Conservation (phyloP, 495 filamentous ascomycete species). For the Emericellopsis terricola region DNA sequence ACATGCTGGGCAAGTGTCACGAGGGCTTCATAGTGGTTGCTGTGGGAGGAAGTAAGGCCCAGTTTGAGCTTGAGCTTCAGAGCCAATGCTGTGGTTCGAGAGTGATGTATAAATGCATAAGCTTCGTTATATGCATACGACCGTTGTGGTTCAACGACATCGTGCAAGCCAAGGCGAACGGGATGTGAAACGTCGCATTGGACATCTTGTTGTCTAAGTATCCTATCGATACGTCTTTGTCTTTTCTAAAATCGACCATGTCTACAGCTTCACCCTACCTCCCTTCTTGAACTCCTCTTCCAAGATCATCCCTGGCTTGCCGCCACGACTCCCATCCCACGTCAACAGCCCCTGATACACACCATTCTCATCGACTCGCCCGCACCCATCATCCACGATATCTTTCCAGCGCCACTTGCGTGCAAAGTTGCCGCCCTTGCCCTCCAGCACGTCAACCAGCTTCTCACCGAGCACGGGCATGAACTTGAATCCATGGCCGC, state of each 20-base stretch:
- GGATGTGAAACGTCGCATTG: too few relatives aligned
- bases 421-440: constrained; percentile 35
- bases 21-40: background rate
- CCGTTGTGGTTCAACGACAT: too few relatives aligned
- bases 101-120: too few relatives aligned
- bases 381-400: constrained; percentile 5
- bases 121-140: too few relatives aligned
- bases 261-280: too few relatives aligned
- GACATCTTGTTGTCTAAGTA: too few relatives aligned
- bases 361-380: background rate
- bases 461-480: constrained; percentile 69
- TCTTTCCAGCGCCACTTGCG: constrained; percentile 53
- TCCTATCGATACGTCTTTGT: too few relatives aligned
- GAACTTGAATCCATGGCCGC: constrained; percentile 82
- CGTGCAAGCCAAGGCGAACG: too few relatives aligned
- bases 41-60: too few relatives aligned
- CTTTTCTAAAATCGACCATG: too few relatives aligned
- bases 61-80: too few relatives aligned
- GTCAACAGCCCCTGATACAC: constrained; percentile 17
- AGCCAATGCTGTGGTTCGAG: too few relatives aligned
- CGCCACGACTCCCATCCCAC: constrained; percentile 50
- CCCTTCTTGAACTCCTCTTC: constrained; percentile 27
- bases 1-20: constrained; percentile 12
- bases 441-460: constrained; percentile 47
- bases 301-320: constrained; percentile 33